Evolutionary conservation across 2,329 filamentous ascomycete genomes (phyloP), one percentile per base, ranked within the genome.

Genomic region (Neonectria coccinea): DNA sequence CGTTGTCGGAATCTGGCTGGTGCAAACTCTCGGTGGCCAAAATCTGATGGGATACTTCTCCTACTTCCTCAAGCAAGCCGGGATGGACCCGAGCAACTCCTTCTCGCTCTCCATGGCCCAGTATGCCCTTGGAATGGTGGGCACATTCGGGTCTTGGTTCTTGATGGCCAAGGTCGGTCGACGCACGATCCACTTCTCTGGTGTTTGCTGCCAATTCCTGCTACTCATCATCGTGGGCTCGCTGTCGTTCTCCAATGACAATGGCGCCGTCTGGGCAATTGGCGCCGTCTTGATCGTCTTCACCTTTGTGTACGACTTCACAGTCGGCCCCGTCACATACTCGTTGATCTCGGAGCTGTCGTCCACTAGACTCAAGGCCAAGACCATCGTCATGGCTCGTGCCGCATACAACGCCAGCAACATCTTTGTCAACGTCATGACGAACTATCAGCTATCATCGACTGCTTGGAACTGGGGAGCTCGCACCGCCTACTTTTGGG

Each of bases 281-380:
- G 80, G 81, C 31, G 69, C 79, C 65, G 73, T 88, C 71, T 76
- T 87, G 4, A 79, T 88, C 45, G 73, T 85, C 42, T 86, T 84
- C 68, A 85, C 83, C 0, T 84, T 86, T 57, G 76, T 83, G 2
- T 88, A 88, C 74, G 84, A 85, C 75, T 80, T 84, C 59, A 84
- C 84, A 1, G 80, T 88, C 12, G 87, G 86, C 0, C 85, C 86
- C 0, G 81, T 86, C 8, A 83, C 83, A 5, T 88, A 86, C 73
- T 80, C 81, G 1, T 76, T 88, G 29, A 71, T 86, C 11, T 81
- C 85, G 0, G 86, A 88, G 67, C 79, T 84, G 4, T 85, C 85
- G 0, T 86, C 85, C 0, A 84, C 83, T 1, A 80, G 86, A 9
- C 81, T 88, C 41, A 83, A 85, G 65, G 80, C 82, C 31, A 86